phyloP scores from a whole-genome alignment of 352 stramenopile species.

The Globisporangium megalacanthum region DNA sequence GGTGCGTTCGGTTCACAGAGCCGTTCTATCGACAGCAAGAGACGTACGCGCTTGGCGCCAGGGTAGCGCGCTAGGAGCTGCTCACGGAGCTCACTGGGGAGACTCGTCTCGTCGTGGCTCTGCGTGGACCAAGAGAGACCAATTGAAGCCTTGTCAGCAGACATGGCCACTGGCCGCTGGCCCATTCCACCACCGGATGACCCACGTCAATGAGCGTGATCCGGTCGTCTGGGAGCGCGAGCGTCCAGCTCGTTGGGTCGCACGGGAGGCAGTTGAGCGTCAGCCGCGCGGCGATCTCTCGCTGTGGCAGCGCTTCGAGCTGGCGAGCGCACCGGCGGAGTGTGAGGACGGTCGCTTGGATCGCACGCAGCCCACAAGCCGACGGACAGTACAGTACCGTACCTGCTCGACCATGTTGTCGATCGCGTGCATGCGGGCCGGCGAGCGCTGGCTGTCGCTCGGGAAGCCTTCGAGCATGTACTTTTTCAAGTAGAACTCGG shows the following conservation, averaged over 20 bases:
- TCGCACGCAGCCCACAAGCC: neutral
- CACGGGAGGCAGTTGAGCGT: constrained; percentile 51
- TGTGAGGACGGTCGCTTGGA: neutral
- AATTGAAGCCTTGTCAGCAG: neutral
- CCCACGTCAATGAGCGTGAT: constrained; percentile 62
- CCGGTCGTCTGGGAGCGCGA: constrained; percentile 38
- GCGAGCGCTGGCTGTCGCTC: constrained; percentile 21
- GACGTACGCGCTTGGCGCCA: constrained; percentile 40
- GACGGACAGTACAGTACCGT: neutral
- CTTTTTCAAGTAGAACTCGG: constrained; percentile 74
- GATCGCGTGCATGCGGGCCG: constrained; percentile 30
- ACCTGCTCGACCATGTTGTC: constrained; percentile 73
- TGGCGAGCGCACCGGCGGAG: constrained; percentile 6
- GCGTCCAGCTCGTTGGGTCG: constrained; percentile 40
- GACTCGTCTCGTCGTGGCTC: constrained; percentile 53
- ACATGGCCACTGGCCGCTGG: too few species aligned
- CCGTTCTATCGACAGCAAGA: neutral
- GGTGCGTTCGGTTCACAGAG: neutral
- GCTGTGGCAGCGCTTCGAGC: constrained; percentile 51
- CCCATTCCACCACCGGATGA: neutral
- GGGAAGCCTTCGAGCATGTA: constrained; percentile 52
- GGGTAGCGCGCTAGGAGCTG: constrained; percentile 42
- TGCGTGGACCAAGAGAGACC: constrained; percentile 6
- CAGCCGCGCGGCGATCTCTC: constrained; percentile 58
- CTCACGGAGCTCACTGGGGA: constrained; percentile 33